Evolutionary conservation across 106 monocot species (phyloP).

Genomic region (Dendrobium catenatum): DNA sequence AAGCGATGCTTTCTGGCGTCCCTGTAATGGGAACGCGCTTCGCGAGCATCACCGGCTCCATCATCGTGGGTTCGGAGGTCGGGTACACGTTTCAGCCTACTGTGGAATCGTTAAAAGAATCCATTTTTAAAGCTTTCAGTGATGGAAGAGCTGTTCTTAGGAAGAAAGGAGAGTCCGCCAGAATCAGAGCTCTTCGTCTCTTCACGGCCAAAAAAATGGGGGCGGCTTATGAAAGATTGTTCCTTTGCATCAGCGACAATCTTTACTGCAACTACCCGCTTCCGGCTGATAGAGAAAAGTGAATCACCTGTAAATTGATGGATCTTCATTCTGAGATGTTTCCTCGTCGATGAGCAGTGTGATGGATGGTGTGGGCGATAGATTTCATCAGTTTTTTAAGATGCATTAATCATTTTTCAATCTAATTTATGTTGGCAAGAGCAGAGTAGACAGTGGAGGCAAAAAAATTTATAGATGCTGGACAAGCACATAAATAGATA

Average conservation of each 20-base stretch:
- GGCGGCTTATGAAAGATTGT: conserved; percentile 74
- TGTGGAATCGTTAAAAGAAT: conserved; percentile 49
- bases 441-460: too few species aligned
- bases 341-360: too few species aligned
- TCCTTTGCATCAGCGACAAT: conserved; percentile 44
- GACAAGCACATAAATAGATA: too few species aligned
- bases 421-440: too few species aligned
- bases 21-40: conserved; percentile 60
- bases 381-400: too few species aligned
- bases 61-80: conserved; percentile 42
- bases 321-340: too few species aligned
- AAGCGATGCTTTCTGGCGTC: conserved; percentile 74
- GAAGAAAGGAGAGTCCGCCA: conserved; percentile 47
- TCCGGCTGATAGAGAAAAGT: not conserved
- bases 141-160: conserved; percentile 36
- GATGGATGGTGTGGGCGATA: too few species aligned
- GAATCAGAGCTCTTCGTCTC: conserved; percentile 35
- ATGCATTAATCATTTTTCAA: too few species aligned
- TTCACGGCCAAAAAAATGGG: conserved; percentile 77
- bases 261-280: conserved; percentile 61
- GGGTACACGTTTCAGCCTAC: conserved; percentile 70
- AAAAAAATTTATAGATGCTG: too few species aligned
- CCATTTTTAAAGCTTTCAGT: conserved; percentile 16
- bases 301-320: too few species aligned
- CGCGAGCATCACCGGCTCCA: conserved; percentile 66